Conservation (phyloP, 2,329 filamentous ascomycete genomes). For the Microcera coccophila region DNA sequence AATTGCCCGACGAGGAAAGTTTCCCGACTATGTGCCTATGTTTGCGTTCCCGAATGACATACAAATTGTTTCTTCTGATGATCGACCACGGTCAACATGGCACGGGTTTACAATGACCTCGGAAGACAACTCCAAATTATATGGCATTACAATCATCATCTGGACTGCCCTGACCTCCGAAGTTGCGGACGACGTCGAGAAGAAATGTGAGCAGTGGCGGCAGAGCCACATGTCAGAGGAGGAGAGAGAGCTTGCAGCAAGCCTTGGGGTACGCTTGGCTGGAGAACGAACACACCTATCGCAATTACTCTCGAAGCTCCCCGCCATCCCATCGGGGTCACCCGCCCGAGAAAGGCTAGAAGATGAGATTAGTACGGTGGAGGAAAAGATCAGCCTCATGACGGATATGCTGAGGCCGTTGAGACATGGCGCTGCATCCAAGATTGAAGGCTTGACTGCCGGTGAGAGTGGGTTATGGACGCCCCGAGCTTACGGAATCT, state of each 20-base stretch:
- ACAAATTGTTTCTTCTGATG: slow-evolving; percentile 91
- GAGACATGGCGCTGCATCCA: slow-evolving; percentile 88
- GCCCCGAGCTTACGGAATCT: slow-evolving; percentile 85
- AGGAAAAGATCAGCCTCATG: slow-evolving; percentile 97
- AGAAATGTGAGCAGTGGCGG: slow-evolving; percentile 78
- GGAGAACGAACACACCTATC: slow-evolving; percentile 86
- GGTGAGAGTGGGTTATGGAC: slow-evolving; percentile 96
- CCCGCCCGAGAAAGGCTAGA: slow-evolving; percentile 78
- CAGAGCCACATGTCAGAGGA: slow-evolving; percentile 84
- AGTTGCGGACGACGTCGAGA: slow-evolving; percentile 79
- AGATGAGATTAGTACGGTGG: slow-evolving; percentile 90
- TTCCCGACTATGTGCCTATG: slow-evolving; percentile 98
- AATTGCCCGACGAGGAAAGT: slow-evolving; percentile 71
- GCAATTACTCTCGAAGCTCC: slow-evolving; percentile 77
- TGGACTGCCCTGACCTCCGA: slow-evolving; percentile 84
- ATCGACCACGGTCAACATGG: slow-evolving; percentile 93
- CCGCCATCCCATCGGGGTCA: slow-evolving; percentile 75
- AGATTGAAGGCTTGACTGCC: slow-evolving; percentile 93
- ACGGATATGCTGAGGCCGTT: slow-evolving; percentile 90
- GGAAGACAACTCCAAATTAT: slow-evolving; percentile 84
- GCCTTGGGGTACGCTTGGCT: slow-evolving; percentile 82
- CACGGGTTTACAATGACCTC: slow-evolving; percentile 98
- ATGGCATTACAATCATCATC: slow-evolving; percentile 85
- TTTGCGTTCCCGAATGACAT: slow-evolving; percentile 99
- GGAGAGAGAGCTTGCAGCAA: slow-evolving; percentile 87